Base-by-base conservation (phyloP, 495 filamentous ascomycete species). In the Opeltia flavorubescens region DNA sequence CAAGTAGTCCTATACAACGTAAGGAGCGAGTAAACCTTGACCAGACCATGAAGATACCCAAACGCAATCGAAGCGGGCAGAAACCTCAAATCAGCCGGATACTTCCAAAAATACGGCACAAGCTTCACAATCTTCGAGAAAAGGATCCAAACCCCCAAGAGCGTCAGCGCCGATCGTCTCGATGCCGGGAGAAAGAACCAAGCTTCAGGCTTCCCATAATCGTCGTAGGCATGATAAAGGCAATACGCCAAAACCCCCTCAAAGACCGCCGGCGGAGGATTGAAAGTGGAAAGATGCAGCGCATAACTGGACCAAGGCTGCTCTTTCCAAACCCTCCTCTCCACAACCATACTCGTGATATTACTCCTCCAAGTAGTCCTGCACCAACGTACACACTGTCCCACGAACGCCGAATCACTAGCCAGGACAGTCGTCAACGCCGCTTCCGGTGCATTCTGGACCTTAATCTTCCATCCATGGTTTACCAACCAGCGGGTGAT, bases 301-400 rank as follows among this genome's bases (percentile, higher is more conserved):
- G 46, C 46, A 20, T 48, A 48, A 12, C 4, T 26, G 23, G n/a
- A 48, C 46, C 34, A 48, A 0, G 46, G 46, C 35, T 48, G 46
- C 15, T 43, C 33, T 9, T 21, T 48, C 43, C 43, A 45, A 1
- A 45, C 31, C 24, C n/a, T 21, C 7, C 43, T 28, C 3, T 45
- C 43, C 4, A 31, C n/a, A 21, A 45, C 29, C 43, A 45, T 29
- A 5, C 24, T 30, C 20, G 43, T 45, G 27, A 45, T 13, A 27
- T 82, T 83, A 58, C 70, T 78, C 5, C 80, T 65, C 75, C 75
- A 83, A 30, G 76, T 83, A 9, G 76, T 83, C 15, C 79, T 70
- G 0, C 67, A 65, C 78, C 77, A 82, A 4, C 78, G 65, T 5
- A 70, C 58, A 55, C 76, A 76, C 43, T 83, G 78, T 20, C 63